Evolutionary conservation across 2,329 filamentous ascomycete species (phyloP), one percentile per base, ranked within the genome.

Genomic region (Fusarium ambrosium): DNA sequence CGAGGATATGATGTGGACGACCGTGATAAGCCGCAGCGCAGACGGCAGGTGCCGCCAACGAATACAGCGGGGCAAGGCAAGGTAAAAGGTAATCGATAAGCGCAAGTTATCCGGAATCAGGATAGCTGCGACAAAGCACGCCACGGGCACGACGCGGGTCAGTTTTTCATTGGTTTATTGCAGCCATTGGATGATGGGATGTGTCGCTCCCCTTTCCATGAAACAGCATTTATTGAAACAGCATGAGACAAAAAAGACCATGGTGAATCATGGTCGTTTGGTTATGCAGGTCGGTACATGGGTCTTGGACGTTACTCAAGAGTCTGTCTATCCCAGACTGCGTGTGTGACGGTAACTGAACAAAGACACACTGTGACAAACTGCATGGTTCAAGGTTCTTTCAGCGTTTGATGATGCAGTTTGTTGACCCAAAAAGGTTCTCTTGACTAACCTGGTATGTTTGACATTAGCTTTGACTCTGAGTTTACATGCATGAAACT

Each of bases 1-100:
- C 77, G 77, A 76, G 77, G 77, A 72, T 74, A 74, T 76, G 77
- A 78, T 78, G 77, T 78, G 77, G 70, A 73, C 73, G 73, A 71
- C 69, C 68, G 76, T 79, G 76, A 79, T 78, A 79, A 79, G 77
- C 73, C 68, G 72, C 64, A 48, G 64, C 68, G 72, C 64, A 51
- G 64, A 62, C 70, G 74, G 76, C 66, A 78, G 68, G 75, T 71
- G 69, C 69, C 75, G 72, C 27, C 59, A 56, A 66, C 58, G 68
- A 71, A 58, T 67, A 67, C 68, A 73, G 75, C 48, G 55, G 29
- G 29, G 29, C 29, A 32, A 32, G 29, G 29, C 9, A 32, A 29
- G 29, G 29, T 29, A 29, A 29, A 32, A 32, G 29, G 29, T 32
- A 32, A 32, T 32, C 69, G 71, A 73, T 73, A 71, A 71, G 62